Percentiles rank a stretch among this genome's conserved stretches.
Conservation (phyloP, 805 yeast species). For the Saccharomycopsis guyanensis region DNA sequence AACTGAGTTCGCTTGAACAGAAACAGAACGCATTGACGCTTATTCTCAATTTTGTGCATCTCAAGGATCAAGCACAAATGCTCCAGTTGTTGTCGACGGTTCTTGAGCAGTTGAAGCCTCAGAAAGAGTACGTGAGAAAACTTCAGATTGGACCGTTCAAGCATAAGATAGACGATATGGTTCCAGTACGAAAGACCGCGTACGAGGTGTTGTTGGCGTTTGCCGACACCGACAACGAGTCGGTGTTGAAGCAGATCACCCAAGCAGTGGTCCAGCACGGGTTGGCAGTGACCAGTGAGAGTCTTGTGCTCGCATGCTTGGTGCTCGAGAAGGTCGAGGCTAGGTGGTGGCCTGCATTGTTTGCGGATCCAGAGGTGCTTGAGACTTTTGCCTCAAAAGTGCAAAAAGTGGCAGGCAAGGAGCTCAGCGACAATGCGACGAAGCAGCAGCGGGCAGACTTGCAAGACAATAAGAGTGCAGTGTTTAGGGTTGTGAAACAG, state of each 20-base stretch:
- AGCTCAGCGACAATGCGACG: conserved; percentile 18
- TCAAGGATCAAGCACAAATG: conserved; percentile 34
- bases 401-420: conserved; percentile 14
- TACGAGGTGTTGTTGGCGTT: conserved; percentile 51
- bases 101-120: conserved; percentile 46
- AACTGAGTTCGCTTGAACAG: conserved; percentile 38
- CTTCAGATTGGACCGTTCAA: conserved; percentile 86
- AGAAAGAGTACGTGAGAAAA: conserved; percentile 49
- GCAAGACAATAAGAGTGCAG: neutral
- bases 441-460: conserved; percentile 12
- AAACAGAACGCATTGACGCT: conserved; percentile 55
- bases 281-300: conserved; percentile 18
- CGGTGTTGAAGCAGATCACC: neutral
- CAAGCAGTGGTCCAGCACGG: conserved; percentile 12
- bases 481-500: neutral
- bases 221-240: neutral
- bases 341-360: neutral
- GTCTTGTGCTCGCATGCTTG: conserved; percentile 11
- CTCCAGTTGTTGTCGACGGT: conserved; percentile 41
- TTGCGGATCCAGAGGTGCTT: conserved; percentile 3
- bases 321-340: conserved; percentile 8
- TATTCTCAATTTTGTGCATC: conserved; percentile 51
- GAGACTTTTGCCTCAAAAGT: conserved; percentile 10
- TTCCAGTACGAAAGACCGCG: conserved; percentile 62
- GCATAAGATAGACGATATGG: conserved; percentile 71